Percentiles rank a stretch among this genome's conserved stretches.
Evolutionary conservation across 2,329 filamentous ascomycete genomes (phyloP).

Genomic region (Seiridium unicorne): DNA sequence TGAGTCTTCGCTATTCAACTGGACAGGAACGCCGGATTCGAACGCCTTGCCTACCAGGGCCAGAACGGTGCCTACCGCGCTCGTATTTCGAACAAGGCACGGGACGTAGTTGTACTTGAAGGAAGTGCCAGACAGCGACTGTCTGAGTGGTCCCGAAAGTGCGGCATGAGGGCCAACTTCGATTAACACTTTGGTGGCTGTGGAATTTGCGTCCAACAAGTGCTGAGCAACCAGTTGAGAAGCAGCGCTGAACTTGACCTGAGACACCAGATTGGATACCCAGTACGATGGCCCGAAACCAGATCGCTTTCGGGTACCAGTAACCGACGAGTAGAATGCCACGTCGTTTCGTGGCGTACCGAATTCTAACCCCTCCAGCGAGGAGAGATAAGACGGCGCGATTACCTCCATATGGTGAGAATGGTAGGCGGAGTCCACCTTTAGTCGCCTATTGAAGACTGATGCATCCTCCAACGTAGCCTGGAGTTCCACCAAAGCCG

Average conservation of each 20-base stretch:
- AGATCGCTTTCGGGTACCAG: not conserved
- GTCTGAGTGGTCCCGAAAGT: not conserved
- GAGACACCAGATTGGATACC: conserved; percentile 10
- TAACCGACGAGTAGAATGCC: not conserved
- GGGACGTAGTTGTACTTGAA: not conserved
- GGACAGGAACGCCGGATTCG: not conserved
- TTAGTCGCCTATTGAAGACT: conserved; percentile 14
- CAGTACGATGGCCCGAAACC: not conserved
- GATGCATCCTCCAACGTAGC: conserved; percentile 13
- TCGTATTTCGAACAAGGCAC: not conserved
- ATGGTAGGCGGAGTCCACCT: conserved; percentile 26
- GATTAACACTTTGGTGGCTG: conserved; percentile 4
- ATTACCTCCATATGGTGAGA: conserved; percentile 25
- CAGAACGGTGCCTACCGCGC: not conserved
- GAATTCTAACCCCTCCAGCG: not conserved
- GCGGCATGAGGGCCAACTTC: not conserved
- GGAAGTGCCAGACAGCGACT: not conserved
- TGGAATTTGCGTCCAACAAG: not conserved
- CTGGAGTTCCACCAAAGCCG: conserved; percentile 13
- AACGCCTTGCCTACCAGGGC: not conserved
- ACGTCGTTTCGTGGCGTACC: not conserved
- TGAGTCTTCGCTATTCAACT: not conserved
- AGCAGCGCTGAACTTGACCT: not conserved
- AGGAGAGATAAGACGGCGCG: conserved; percentile 14
- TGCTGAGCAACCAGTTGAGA: conserved; percentile 10